Percentiles rank a stretch among this genome's conserved stretches.
Evolutionary conservation across 73 alveolate genomes (phyloP).

Genomic region (Tetrahymena thermophila): DNA sequence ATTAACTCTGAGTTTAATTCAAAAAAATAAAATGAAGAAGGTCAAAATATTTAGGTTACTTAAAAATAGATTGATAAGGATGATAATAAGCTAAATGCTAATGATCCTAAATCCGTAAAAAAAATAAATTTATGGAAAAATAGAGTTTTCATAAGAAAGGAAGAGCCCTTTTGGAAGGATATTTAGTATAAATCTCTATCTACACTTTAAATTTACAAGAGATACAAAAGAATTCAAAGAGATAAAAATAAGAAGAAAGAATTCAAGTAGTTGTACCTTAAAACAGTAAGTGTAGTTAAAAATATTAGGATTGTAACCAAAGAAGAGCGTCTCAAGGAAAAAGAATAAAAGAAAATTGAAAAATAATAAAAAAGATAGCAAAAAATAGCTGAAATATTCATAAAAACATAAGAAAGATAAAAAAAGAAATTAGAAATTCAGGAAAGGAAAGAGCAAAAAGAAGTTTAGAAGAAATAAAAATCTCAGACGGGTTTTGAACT

Average conservation of each 20-base stretch:
- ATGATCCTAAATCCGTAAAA: neutral
- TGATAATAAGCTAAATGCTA: neutral
- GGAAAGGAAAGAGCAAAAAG: neutral
- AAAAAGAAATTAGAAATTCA: neutral
- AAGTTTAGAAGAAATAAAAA: neutral
- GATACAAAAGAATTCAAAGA: neutral
- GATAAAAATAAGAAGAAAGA: neutral
- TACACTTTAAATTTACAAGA: neutral
- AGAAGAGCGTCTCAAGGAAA: neutral
- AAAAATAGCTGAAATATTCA: neutral
- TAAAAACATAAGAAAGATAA: neutral
- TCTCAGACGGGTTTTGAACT: neutral
- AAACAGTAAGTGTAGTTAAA: neutral
- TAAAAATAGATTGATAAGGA: neutral
- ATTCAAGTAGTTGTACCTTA: neutral
- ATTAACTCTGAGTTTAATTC: neutral
- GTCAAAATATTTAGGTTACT: neutral
- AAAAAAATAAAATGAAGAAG: neutral
- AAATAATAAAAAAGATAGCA: neutral
- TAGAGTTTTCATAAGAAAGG: neutral
- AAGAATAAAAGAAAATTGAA: neutral
- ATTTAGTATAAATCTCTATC: neutral
- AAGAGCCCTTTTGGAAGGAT: neutral
- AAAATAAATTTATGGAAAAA: neutral
- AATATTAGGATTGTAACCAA: neutral